These are phyloP conservation scores for Fusarium decemcellulare DNA, from an alignment of 2,329 filamentous ascomycete genomes.

Conservation along the genomic window DNA sequence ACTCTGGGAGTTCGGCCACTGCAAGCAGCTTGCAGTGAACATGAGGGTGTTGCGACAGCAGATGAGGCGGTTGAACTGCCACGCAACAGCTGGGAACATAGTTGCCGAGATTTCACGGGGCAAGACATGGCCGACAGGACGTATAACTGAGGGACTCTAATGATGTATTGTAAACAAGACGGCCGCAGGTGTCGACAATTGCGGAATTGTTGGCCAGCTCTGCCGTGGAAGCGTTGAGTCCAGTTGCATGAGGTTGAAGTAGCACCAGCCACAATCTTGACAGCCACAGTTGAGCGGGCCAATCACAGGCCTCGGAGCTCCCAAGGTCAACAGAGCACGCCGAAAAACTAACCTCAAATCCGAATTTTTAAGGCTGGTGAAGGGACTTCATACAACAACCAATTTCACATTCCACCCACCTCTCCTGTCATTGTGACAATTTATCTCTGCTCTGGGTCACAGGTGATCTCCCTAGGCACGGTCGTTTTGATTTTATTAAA, in stretches of 20 bases:
- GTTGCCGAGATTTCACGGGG: constrained; percentile 5
- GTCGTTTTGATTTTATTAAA: neutral
- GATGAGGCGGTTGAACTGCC: neutral
- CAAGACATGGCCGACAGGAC: constrained; percentile 10
- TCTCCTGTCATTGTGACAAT: neutral
- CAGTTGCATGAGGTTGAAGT: constrained; percentile 20
- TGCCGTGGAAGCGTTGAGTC: neutral
- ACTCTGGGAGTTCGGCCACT: neutral
- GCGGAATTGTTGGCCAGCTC: neutral
- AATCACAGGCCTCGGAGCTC: constrained; percentile 34
- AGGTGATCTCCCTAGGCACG: neutral
- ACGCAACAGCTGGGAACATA: constrained; percentile 26
- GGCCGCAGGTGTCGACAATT: neutral
- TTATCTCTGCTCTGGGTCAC: neutral
- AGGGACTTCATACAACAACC: constrained; percentile 31
- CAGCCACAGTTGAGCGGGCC: constrained; percentile 20
- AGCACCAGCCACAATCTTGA: constrained; percentile 30
- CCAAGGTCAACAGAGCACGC: constrained; percentile 21
- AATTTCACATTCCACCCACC: constrained; percentile 12
- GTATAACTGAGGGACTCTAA: neutral
- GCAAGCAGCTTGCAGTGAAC: constrained; percentile 1
- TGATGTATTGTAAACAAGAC: neutral
- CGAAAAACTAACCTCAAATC: constrained; percentile 36
- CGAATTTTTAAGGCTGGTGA: constrained; percentile 34
- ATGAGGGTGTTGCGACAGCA: constrained; percentile 3